phyloP scores from a whole-genome alignment of 2,329 filamentous ascomycete species.

The Drechslera avenae region DNA sequence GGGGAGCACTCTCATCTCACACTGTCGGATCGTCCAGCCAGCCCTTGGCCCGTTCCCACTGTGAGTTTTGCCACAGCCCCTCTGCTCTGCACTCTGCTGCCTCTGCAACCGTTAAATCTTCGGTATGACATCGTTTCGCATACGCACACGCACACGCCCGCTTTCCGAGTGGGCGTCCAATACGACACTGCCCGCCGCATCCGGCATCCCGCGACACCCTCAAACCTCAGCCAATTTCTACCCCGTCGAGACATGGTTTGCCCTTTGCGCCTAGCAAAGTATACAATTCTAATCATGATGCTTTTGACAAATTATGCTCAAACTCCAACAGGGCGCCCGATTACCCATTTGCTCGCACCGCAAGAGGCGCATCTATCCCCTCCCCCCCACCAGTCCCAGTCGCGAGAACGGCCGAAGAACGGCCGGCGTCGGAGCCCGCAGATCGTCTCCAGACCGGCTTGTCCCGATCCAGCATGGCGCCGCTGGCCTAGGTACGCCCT shows the following conservation, averaged over 20 bases:
- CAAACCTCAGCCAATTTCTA: not conserved
- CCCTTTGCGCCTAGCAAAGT: not conserved
- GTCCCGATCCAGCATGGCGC: constrained; percentile 25
- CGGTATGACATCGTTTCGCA: constrained; percentile 19
- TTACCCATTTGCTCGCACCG: constrained; percentile 8
- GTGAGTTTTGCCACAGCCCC: no score
- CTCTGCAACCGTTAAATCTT: constrained; percentile 1
- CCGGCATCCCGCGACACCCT: constrained; percentile 4
- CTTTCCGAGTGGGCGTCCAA: constrained; percentile 7
- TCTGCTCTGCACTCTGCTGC: no score
- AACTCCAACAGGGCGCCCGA: constrained; percentile 5
- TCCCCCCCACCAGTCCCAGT: no score
- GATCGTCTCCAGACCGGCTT: constrained; percentile 22
- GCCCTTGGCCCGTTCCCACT: no score
- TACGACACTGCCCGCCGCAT: constrained; percentile 6
- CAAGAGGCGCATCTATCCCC: constrained; percentile 9
- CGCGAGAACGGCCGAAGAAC: constrained; percentile 41
- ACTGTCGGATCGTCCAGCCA: no score
- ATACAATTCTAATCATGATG: constrained; percentile 14
- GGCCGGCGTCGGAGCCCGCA: constrained; percentile 30
- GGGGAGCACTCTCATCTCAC: no score
- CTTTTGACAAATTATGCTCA: constrained; percentile 23
- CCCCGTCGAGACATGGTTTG: not conserved
- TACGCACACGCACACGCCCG: constrained; percentile 12
- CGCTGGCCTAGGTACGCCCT: constrained; percentile 2